Evolutionary conservation across 345 rosid species (phyloP).

Genomic region (Iberis pinnata): DNA sequence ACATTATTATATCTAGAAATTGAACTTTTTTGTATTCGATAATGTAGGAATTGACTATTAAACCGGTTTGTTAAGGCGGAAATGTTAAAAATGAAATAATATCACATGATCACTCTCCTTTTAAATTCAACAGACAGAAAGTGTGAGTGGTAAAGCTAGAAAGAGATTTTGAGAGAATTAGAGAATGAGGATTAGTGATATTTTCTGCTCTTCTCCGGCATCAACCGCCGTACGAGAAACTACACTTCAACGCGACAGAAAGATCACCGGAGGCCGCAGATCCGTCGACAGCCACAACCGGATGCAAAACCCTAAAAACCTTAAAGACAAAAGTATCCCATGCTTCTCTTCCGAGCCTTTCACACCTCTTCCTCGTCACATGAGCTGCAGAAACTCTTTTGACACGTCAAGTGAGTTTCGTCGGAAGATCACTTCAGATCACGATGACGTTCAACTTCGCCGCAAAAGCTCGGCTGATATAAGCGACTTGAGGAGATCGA

Average conservation of each 20-base stretch:
- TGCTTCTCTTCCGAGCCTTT: conserved; percentile 31
- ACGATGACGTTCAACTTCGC: conserved; percentile 27
- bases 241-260: conserved; percentile 38
- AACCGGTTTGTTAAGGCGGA: no score
- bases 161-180: conserved; percentile 27
- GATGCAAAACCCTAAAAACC: conserved; percentile 28
- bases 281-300: conserved; percentile 42
- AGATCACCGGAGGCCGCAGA: conserved; percentile 35
- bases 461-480: conserved; percentile 62
- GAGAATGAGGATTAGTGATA: conserved; percentile 59
- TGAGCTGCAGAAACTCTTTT: conserved; percentile 29
- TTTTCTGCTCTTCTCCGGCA: conserved; percentile 72
- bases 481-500: conserved; percentile 28
- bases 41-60: no score
- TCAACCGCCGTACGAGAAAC: conserved; percentile 70
- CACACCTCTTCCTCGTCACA: conserved; percentile 40
- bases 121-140: conserved; percentile 19
- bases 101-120: conserved; percentile 14
- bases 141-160: conserved; percentile 9
- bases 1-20: no score
- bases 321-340: conserved; percentile 40
- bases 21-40: no score
- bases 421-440: conserved; percentile 37
- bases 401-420: conserved; percentile 28
- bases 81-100: no score